Evolutionary conservation across 441 rosid species (phyloP).

Genomic region (Hura crepitans): DNA sequence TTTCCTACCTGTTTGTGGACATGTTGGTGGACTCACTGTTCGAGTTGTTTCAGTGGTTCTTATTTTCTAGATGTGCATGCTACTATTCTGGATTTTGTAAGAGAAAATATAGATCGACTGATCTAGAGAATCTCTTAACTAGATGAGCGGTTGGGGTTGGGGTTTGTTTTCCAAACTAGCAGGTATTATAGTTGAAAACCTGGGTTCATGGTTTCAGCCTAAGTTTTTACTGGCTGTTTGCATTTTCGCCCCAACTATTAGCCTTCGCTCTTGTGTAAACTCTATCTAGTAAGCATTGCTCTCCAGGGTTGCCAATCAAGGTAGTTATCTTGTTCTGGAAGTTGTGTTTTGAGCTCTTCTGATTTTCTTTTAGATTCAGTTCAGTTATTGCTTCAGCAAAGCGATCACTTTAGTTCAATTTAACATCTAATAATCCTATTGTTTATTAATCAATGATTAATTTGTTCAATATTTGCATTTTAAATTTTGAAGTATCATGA

Average conservation of each 20-base stretch:
- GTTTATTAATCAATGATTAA: neutral
- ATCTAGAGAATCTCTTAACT: neutral
- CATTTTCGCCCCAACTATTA: no score
- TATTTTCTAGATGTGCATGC: neutral
- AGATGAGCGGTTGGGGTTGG: neutral
- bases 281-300: neutral
- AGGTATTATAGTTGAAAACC: neutral
- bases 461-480: neutral
- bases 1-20: neutral
- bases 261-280: neutral
- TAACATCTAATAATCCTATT: neutral
- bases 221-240: neutral
- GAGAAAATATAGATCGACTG: neutral
- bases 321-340: neutral
- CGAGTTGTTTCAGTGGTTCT: neutral
- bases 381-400: no score
- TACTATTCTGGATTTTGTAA: neutral
- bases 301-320: neutral
- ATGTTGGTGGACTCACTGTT: neutral
- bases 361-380: neutral
- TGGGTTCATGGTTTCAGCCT: neutral
- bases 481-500: neutral
- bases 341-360: neutral
- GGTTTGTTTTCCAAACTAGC: neutral
- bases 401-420: neutral